Conservation (phyloP, 2,329 filamentous ascomycete genomes). For the Aulographum hederae region DNA sequence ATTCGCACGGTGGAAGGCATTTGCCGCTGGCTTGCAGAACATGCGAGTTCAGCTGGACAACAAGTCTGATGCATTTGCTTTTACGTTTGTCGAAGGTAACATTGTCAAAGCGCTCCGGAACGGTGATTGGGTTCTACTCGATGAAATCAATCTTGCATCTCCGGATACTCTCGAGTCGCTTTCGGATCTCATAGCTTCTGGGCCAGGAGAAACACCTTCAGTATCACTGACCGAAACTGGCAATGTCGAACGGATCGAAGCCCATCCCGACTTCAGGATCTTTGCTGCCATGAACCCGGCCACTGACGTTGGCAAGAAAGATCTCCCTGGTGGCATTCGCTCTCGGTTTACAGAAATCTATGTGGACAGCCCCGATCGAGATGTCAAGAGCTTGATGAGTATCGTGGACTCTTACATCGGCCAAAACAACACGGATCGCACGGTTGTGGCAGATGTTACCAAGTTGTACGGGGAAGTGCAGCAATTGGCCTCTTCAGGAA, state of each 20-base stretch:
- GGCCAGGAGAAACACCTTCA: conserved; percentile 53
- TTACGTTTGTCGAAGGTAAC: conserved; percentile 90
- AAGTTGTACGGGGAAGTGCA: conserved; percentile 81
- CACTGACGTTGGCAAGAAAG: conserved; percentile 90
- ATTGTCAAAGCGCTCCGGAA: conserved; percentile 91
- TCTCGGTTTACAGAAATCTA: conserved; percentile 94
- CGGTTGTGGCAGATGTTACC: conserved; percentile 63
- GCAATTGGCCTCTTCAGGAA: conserved; percentile 59
- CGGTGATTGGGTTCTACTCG: conserved; percentile 89
- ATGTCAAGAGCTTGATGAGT: conserved; percentile 67
- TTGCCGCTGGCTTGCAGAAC: conserved; percentile 54
- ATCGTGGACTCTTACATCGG: conserved; percentile 83
- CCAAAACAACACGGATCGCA: conserved; percentile 46
- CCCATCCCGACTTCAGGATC: conserved; percentile 83
- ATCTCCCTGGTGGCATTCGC: conserved; percentile 71
- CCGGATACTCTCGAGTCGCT: conserved; percentile 91
- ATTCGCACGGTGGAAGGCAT: conserved; percentile 61
- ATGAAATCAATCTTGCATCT: conserved; percentile 93
- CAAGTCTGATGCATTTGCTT: conserved; percentile 62
- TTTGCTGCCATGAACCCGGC: conserved; percentile 99
- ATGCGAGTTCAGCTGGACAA: conserved; percentile 61
- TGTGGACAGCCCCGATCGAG: conserved; percentile 74
- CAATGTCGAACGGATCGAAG: conserved; percentile 74
- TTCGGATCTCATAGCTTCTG: conserved; percentile 65
- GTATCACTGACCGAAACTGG: conserved; percentile 85